Evolutionary conservation across 2,329 filamentous ascomycete species (phyloP).

Genomic region (Lasiodiplodia sp.): DNA sequence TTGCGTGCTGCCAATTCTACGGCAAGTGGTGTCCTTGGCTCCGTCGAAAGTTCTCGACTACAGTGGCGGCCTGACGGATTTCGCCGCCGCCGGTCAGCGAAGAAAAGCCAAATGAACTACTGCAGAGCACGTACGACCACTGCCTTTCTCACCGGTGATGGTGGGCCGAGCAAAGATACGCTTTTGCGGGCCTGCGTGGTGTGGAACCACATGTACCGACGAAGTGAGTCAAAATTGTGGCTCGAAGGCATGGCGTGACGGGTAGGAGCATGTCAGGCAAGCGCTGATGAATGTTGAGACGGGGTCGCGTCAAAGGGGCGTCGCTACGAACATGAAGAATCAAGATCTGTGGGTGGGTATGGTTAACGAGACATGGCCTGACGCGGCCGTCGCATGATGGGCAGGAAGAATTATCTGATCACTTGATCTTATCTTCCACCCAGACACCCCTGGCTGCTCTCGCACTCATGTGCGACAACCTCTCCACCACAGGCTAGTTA

Average conservation of each 20-base stretch:
- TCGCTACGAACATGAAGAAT: background rate
- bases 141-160: background rate
- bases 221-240: background rate
- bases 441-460: background rate
- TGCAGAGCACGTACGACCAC: background rate
- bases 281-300: background rate
- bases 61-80: background rate
- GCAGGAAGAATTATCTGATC: background rate
- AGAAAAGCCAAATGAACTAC: background rate
- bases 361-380: conserved; percentile 8
- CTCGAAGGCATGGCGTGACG: conserved; percentile 9
- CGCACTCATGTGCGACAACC: background rate
- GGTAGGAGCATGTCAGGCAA: background rate
- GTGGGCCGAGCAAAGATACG: background rate
- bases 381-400: background rate
- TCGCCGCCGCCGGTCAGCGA: background rate
- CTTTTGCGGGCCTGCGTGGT: background rate
- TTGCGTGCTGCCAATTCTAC: background rate
- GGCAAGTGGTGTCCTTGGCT: background rate
- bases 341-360: conserved; percentile 1
- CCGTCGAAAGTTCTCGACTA: background rate
- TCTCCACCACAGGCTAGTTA: background rate
- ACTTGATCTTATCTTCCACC: conserved; percentile 9
- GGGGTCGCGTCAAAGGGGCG: background rate
- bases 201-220: background rate